These are phyloP conservation scores for Smittium culicis DNA, from an alignment of 371 early-diverging fungal species.

Conservation along the genomic window DNA sequence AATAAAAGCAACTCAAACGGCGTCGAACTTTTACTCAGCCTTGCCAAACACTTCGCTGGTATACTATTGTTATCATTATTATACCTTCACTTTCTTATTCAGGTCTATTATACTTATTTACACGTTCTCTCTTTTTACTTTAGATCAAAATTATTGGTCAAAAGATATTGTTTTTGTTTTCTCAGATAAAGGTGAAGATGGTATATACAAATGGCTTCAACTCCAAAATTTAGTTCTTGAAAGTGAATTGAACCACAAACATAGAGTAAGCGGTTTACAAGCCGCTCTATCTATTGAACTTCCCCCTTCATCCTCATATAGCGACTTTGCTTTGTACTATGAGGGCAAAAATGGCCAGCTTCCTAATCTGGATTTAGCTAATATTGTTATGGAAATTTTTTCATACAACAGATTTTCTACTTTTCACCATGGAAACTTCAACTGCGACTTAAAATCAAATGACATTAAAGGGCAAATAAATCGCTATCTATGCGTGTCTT, in stretches of 20 bases:
- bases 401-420: slow-evolving; percentile 36
- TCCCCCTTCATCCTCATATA: slow-evolving; percentile 49
- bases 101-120: slow-evolving; percentile 8
- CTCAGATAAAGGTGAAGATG: slow-evolving; percentile 54
- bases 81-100: slow-evolving; percentile 38
- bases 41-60: slow-evolving; percentile 53
- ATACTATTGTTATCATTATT: slow-evolving; percentile 66
- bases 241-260: slow-evolving; percentile 34
- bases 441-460: slow-evolving; percentile 10
- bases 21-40: slow-evolving; percentile 68
- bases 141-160: slow-evolving; percentile 68
- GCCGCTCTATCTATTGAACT: slow-evolving; percentile 81
- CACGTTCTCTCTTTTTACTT: slow-evolving; percentile 55
- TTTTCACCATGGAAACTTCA: slow-evolving; percentile 16
- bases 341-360: slow-evolving; percentile 87
- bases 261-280: slow-evolving; percentile 70
- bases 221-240: slow-evolving; percentile 43
- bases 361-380: slow-evolving; percentile 83
- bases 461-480: not conserved
- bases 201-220: slow-evolving; percentile 77
- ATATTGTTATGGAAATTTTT: slow-evolving; percentile 47
- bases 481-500: slow-evolving; percentile 18
- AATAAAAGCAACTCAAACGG: slow-evolving; percentile 39
- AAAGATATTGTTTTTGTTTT: slow-evolving; percentile 82
- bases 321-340: slow-evolving; percentile 56